phyloP scores from a whole-genome alignment of 2,329 filamentous ascomycete genomes.

The Aspergillus brasiliensis region DNA sequence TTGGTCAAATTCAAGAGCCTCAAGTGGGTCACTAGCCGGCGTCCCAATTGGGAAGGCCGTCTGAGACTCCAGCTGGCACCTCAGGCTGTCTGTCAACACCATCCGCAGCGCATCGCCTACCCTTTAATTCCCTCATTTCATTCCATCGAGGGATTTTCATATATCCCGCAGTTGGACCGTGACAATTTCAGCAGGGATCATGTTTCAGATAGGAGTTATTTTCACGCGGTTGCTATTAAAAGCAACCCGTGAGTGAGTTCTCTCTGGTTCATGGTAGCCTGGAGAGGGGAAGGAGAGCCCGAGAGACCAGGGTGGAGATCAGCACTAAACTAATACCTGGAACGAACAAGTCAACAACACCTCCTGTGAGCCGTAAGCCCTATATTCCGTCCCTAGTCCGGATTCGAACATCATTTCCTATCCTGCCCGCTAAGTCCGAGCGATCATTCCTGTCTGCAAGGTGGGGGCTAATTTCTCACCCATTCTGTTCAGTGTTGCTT shows the following conservation, averaged over 20 bases:
- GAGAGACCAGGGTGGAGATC: not conserved
- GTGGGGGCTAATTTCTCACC: not conserved
- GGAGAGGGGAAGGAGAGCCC: not conserved
- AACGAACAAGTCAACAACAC: too few relatives aligned
- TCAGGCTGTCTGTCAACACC: not conserved
- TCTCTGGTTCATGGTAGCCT: not conserved
- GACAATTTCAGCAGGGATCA: not conserved
- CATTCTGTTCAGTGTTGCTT: not conserved
- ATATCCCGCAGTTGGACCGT: not conserved
- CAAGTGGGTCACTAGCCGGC: conserved; percentile 2
- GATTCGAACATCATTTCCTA: not conserved
- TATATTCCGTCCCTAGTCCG: not conserved
- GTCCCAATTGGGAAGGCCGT: not conserved
- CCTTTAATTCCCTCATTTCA: not conserved
- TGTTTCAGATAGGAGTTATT: not conserved
- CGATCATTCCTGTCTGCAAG: not conserved
- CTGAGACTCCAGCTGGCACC: not conserved
- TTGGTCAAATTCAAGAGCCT: conserved; percentile 5
- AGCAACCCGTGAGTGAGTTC: not conserved
- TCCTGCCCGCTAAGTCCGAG: not conserved
- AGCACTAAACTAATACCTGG: not conserved
- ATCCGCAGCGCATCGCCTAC: not conserved
- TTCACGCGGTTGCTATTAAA: not conserved
- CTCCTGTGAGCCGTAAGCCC: not conserved
- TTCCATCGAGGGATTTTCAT: not conserved